Evolutionary conservation across 2,329 filamentous ascomycete species (phyloP), one percentile per base, ranked within the genome.

Genomic region (Camptophora hylomeconis): DNA sequence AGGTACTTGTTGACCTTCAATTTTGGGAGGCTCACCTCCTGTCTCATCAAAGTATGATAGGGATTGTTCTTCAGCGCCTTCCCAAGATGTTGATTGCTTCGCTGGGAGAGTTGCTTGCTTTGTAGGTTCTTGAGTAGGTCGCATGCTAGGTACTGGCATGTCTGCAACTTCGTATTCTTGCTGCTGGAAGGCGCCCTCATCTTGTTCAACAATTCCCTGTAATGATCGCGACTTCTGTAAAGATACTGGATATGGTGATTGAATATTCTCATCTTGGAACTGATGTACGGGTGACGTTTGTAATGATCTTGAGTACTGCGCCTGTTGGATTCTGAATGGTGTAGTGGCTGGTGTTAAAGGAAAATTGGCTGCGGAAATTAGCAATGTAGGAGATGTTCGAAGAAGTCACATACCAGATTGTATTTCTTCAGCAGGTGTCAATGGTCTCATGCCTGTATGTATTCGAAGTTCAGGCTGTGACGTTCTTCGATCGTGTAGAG

Each of bases 331-430:
- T 29, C 52, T 49, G 41, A 31, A 50, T 47, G 43, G 53, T 56
- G 44, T 57, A 52, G 9, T 76, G 75, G 67, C 68, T 30, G 78
- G 76, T 16, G 77, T 81, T 24, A 75, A 67, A 33, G 76, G 76
- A 40, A 71, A 69, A 44, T 72, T 75, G 40, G 59, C 74, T 75
- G 34, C 22, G 29, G 17, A 9, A 12, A n/a, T n/a, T n/a, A n/a
- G n/a, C n/a, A n/a, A n/a, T n/a, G n/a, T n/a, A n/a, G n/a, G n/a
- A n/a, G n/a, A n/a, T n/a, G n/a, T n/a, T n/a, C n/a, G 4, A 10
- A 17, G 28, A 12, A 13, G 3, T 5, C 11, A 51, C 72, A 57
- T 60, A 79, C 76, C 61, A 44, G 58, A 58, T 46, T 56, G 62
- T 53, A 68, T 68, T 53, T 75, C 69, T 40, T 62, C 65, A 39